Evolutionary conservation across 1,139 yeast genomes (phyloP), one percentile per base, ranked within the genome.

Genomic region (Scheffersomyces titani): DNA sequence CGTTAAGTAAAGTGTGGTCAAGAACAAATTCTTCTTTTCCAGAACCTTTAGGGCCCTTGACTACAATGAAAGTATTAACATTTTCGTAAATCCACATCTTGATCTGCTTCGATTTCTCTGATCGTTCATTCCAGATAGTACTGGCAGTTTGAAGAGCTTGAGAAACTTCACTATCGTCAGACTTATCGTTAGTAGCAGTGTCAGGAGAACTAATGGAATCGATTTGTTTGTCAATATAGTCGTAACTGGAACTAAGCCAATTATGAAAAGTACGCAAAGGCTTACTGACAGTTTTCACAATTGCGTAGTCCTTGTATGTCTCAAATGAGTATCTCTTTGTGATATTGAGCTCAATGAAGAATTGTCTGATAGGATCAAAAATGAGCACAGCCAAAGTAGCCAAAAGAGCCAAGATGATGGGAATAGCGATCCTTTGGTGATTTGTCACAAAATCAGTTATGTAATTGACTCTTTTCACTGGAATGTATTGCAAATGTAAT

Each of bases 21-120:
- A 87, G 77, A 3, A 94, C 92, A 60, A 94, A 77, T 59, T 89
- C 96, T 60, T 87, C 84, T 65, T 94, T 94, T 18, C 99, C 99
- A 22, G 97, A 87, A 6, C 99, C 99, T 62, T 92, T 83, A 2
- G 99, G 99, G 3, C 99, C 99, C 61, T 88, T 86, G 1, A 94
- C 88, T 3, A 94, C 85, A 46, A 93, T 92, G 69, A 92, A 94
- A 1, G 98, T 91, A 58, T 74, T 76, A 20, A 67, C 65, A 40
- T 70, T 69, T 69, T 90, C 96, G 61, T 84, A 85, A n/a, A 93
- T 76, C 96, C 97, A 90, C 63, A 90, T 78, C 62, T 81, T 83
- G 56, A 94, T 69, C 61, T 88, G 90, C 59, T 87, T 86, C 2
- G 89, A 85, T 59, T 85, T 83, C 57, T 87, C 89, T 51, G 77